Percentiles rank a stretch among this genome's conserved stretches.
Evolutionary conservation across 805 yeast genomes (phyloP).

Genomic region (Pichia pseudocactophila): DNA sequence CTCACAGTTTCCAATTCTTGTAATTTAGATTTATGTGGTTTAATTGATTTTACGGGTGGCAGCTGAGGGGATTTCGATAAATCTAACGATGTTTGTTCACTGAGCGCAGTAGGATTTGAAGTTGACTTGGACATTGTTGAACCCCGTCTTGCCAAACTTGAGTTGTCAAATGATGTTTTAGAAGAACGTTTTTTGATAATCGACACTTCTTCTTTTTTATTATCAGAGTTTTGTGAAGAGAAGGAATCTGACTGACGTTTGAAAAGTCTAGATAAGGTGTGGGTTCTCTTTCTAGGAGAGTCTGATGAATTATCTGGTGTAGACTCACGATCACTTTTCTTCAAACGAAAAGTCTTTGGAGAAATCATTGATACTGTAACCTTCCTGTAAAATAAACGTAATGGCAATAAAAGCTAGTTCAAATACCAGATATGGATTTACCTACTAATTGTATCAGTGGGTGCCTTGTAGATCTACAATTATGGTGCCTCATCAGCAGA

Average conservation of each 20-base stretch:
- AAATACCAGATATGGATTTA: no score
- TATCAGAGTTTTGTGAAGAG: background rate
- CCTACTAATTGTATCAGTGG: no score
- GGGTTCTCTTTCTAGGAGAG: slow-evolving; percentile 1
- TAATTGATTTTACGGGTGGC: slow-evolving; percentile 3
- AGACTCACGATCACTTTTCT: slow-evolving; percentile 1
- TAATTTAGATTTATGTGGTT: background rate
- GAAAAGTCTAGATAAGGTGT: slow-evolving; percentile 4
- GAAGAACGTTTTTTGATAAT: no score
- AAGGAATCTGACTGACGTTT: slow-evolving; percentile 4
- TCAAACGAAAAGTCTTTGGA: slow-evolving; percentile 5
- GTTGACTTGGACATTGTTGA: no score
- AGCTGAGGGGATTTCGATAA: slow-evolving; percentile 3
- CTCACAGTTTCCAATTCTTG: slow-evolving; percentile 8
- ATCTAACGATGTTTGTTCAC: background rate
- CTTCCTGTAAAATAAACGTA: no score
- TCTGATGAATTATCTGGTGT: background rate
- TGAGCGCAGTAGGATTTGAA: no score
- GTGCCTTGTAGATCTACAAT: background rate
- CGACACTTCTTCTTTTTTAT: background rate
- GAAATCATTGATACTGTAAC: background rate
- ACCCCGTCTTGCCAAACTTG: no score
- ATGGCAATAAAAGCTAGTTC: no score
- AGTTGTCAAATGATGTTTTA: no score
- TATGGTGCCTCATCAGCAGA: no score